Percentiles rank a stretch among this genome's conserved stretches.
Conservation (phyloP, 1,139 yeast species). For the Nakaseomyces uthaithaninus region DNA sequence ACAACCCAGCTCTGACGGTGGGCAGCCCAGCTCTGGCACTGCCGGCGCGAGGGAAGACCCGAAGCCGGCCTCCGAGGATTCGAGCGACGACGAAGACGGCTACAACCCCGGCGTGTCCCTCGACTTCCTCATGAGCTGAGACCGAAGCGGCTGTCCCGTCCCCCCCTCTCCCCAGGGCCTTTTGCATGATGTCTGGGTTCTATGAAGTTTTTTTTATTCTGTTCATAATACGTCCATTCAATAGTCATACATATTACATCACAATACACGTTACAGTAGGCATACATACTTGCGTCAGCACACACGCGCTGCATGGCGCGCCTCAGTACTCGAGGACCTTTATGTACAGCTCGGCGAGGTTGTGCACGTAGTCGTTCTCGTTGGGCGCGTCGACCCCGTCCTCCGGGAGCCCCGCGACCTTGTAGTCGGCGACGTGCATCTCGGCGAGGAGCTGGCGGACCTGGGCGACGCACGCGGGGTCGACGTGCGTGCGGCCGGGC, state of each 20-base stretch:
- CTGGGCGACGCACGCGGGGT: background rate
- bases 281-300: too few species aligned
- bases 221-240: background rate
- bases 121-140: constrained; percentile 4
- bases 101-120: constrained; percentile 24
- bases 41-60: too few species aligned
- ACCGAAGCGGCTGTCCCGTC: too few species aligned
- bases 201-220: background rate
- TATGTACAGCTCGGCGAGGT: background rate
- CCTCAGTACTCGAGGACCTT: constrained; percentile 7
- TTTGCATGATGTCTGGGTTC: too few species aligned
- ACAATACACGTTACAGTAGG: too few species aligned
- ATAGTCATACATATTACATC: background rate
- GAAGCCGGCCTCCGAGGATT: background rate
- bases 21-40: too few species aligned
- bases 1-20: too few species aligned
- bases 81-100: constrained; percentile 16
- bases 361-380: background rate
- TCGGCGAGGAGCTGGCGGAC: constrained; percentile 16
- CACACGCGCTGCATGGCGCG: too few species aligned
- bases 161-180: too few species aligned
- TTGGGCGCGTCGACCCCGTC: constrained; percentile 9
- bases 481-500: too few species aligned
- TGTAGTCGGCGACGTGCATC: constrained; percentile 19
- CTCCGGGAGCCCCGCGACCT: constrained; percentile 12